A percentile compares a stretch with the other conserved stretches of the same genome.
These are phyloP conservation scores for Pachyrhizus erosus DNA, from an alignment of 306 rosid species.

Conservation along the genomic window DNA sequence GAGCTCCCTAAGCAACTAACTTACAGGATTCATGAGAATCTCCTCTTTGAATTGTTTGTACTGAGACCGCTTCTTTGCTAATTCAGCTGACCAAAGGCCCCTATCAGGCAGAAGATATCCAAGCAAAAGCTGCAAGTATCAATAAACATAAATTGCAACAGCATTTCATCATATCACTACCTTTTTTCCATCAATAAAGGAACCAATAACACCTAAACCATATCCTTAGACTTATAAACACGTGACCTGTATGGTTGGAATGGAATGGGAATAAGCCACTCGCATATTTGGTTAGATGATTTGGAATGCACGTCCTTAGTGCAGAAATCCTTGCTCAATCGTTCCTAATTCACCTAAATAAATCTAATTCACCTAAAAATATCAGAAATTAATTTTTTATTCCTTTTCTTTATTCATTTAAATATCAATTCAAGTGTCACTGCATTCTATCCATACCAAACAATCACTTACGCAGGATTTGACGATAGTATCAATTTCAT, in stretches of 20 bases:
- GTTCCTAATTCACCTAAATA: not conserved
- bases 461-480: not conserved
- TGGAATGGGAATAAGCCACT: not conserved
- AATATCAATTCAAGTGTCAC: not conserved
- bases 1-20: constrained; percentile 47
- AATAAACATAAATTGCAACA: constrained; percentile 38
- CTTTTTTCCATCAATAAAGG: constrained; percentile 3
- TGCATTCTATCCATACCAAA: constrained; percentile 21
- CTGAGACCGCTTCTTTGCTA: constrained; percentile 91
- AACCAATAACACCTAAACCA: constrained; percentile 28
- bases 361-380: constrained; percentile 13
- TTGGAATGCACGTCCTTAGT: not conserved
- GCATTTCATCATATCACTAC: constrained; percentile 9
- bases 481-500: not conserved
- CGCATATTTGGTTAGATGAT: not conserved
- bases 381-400: not conserved
- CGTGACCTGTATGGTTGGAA: not conserved
- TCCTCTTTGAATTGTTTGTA: constrained; percentile 93
- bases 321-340: not conserved
- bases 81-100: constrained; percentile 83
- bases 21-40: constrained; percentile 96
- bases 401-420: not conserved
- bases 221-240: not conserved
- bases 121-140: constrained; percentile 75
- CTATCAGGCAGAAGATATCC: constrained; percentile 90